Conservation (phyloP, 2,329 filamentous ascomycete genomes). For the Ophiosphaerella narmari region DNA sequence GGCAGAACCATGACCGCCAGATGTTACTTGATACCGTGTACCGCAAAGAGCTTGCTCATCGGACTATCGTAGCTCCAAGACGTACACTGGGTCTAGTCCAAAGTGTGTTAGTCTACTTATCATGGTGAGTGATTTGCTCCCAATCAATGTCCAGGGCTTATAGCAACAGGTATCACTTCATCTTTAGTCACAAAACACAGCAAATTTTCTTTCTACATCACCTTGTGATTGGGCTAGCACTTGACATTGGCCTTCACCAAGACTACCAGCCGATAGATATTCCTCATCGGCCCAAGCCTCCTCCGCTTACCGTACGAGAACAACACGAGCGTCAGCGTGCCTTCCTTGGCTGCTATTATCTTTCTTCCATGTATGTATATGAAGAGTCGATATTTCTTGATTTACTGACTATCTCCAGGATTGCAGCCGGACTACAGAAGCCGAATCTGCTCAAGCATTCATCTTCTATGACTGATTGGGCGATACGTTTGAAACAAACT, state of each 20-base stretch:
- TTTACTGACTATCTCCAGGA: slow-evolving; percentile 17
- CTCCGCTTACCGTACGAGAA: slow-evolving; percentile 15
- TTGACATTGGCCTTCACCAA: slow-evolving; percentile 38
- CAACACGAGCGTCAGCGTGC: slow-evolving; percentile 35
- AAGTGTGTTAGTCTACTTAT: slow-evolving; percentile 40
- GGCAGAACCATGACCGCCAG: slow-evolving; percentile 31
- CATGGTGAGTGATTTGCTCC: slow-evolving; percentile 25
- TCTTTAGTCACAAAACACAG: slow-evolving; percentile 43
- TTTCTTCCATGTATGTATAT: slow-evolving; percentile 34
- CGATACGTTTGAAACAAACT: slow-evolving; percentile 18
- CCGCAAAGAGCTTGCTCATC: slow-evolving; percentile 38
- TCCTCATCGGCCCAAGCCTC: slow-evolving; percentile 14
- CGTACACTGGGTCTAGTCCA: slow-evolving; percentile 37
- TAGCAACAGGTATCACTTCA: slow-evolving; percentile 37
- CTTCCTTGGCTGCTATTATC: slow-evolving; percentile 41
- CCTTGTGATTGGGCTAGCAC: slow-evolving; percentile 34
- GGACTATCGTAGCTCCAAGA: slow-evolving; percentile 36
- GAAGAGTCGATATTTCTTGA: not conserved
- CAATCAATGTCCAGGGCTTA: not conserved
- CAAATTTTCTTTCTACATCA: slow-evolving; percentile 41
- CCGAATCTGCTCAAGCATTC: slow-evolving; percentile 39
- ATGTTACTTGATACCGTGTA: slow-evolving; percentile 32
- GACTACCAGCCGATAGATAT: slow-evolving; percentile 21
- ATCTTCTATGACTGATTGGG: slow-evolving; percentile 35
- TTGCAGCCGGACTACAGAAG: slow-evolving; percentile 35